These are phyloP conservation scores for Oryza longistaminata DNA, from an alignment of 176 grass and related monocot genomes.

Conservation along the genomic window DNA sequence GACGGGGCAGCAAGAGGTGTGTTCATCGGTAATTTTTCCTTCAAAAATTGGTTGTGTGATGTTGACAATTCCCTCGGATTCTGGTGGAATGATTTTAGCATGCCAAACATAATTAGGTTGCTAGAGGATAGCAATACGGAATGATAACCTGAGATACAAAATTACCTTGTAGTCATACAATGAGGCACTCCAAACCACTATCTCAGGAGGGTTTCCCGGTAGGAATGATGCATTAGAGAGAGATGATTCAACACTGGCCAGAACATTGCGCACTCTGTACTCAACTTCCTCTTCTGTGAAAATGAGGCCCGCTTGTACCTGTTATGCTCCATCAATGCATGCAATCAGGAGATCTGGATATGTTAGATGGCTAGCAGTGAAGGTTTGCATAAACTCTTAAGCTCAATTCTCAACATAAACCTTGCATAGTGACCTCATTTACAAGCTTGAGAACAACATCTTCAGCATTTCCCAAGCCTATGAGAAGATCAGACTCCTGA, in stretches of 20 bases:
- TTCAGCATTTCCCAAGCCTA: constrained; percentile 79
- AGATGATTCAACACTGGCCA: constrained; percentile 73
- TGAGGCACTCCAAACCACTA: constrained; percentile 72
- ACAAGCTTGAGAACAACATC: constrained; percentile 71
- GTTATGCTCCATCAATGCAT: constrained; percentile 52
- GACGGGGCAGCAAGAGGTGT: constrained; percentile 53
- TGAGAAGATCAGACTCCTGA: constrained; percentile 83
- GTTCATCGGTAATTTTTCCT: constrained; percentile 54
- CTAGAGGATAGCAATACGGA: neutral
- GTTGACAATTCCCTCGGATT: constrained; percentile 51
- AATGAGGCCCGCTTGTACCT: constrained; percentile 77
- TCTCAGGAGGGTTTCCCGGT: constrained; percentile 66
- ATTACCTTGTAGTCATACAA: constrained; percentile 81
- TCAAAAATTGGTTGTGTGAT: constrained; percentile 60
- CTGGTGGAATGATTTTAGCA: constrained; percentile 52
- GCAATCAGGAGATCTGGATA: constrained; percentile 38
- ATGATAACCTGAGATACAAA: constrained; percentile 19
- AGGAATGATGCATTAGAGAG: constrained; percentile 56
- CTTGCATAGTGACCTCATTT: constrained; percentile 85
- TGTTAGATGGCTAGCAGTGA: constrained; percentile 32
- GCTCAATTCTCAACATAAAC: constrained; percentile 62
- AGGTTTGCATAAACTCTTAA: constrained; percentile 16
- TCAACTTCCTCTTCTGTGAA: constrained; percentile 91
- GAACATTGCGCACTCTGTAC: constrained; percentile 50
- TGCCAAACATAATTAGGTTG: constrained; percentile 34